Percentiles rank a stretch among this genome's conserved stretches.
These are phyloP conservation scores for Aspergillus saccharolyticus DNA, from an alignment of 495 filamentous ascomycete species.

Conservation along the genomic window DNA sequence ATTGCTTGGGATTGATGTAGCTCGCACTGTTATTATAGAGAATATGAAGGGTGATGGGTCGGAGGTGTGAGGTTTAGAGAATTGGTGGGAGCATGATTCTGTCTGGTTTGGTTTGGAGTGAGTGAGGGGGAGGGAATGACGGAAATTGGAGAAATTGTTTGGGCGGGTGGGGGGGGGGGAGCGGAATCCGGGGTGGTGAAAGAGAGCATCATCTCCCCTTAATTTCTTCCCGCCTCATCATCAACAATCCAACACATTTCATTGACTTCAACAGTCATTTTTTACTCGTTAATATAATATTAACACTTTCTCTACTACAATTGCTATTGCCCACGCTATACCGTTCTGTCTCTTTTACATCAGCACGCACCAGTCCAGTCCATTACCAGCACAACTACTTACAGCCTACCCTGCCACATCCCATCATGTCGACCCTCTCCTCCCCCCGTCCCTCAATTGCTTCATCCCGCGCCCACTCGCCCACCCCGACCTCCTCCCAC, in stretches of 20 bases:
- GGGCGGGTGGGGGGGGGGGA: background rate
- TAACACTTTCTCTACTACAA: too few species aligned
- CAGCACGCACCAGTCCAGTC: background rate
- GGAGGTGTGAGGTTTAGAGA: background rate
- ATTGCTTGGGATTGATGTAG: conserved; percentile 18
- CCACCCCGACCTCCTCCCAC: conserved; percentile 63
- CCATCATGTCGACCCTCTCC: conserved; percentile 71
- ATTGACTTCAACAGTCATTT: too few species aligned
- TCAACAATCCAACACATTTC: background rate
- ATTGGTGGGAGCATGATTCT: background rate
- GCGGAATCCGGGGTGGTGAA: conserved; percentile 1
- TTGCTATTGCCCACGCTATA: too few species aligned
- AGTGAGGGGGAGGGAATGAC: background rate
- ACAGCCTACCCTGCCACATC: background rate
- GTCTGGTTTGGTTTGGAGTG: background rate
- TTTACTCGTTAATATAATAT: too few species aligned
- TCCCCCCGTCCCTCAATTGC: conserved; percentile 67
- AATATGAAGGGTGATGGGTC: background rate
- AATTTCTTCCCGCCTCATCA: conserved; percentile 9
- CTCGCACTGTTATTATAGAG: background rate
- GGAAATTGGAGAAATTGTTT: background rate
- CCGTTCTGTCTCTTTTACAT: background rate
- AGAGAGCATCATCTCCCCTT: too few species aligned
- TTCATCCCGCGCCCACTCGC: conserved; percentile 55
- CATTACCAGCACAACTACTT: background rate